These are phyloP conservation scores for Podospora bellae-mahoneyi DNA, from an alignment of 495 filamentous ascomycete species.

Conservation along the genomic window DNA sequence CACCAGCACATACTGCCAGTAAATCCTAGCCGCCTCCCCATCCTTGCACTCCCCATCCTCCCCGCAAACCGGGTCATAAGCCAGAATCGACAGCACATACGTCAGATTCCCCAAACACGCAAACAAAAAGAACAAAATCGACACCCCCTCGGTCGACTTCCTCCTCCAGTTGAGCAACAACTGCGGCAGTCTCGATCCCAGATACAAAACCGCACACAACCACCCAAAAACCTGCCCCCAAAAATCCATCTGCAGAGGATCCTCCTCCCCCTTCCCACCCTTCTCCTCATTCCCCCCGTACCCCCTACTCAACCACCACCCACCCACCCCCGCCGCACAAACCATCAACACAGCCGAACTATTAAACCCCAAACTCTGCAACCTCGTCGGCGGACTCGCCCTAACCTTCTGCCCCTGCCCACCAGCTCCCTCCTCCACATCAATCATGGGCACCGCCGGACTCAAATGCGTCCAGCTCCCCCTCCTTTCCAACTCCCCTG, in stretches of 20 bases:
- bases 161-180: conserved; percentile 84
- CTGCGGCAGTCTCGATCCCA: conserved; percentile 84
- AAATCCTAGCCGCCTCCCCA: conserved; percentile 58
- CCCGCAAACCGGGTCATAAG: conserved; percentile 66
- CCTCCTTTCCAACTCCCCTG: conserved; percentile 42
- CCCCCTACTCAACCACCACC: conserved; percentile 71
- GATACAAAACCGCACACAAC: conserved; percentile 80
- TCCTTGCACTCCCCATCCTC: conserved; percentile 42
- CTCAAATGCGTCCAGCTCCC: conserved; percentile 61
- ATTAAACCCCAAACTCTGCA: conserved; percentile 69
- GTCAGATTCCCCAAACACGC: conserved; percentile 92
- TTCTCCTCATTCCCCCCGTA: conserved; percentile 25
- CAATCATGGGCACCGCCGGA: conserved; percentile 69
- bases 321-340: conserved; percentile 72
- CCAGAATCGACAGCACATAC: conserved; percentile 87
- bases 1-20: conserved; percentile 75
- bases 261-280: conserved; percentile 21
- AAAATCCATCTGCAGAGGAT: conserved; percentile 59
- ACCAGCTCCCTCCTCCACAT: conserved; percentile 30
- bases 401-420: conserved; percentile 11
- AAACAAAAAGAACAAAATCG: conserved; percentile 92
- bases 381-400: conserved; percentile 39
- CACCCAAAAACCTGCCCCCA: conserved; percentile 86
- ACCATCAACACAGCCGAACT: conserved; percentile 69
- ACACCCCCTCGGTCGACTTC: conserved; percentile 87